Conservation (phyloP, 257 asterid species). For the Gentiana straminea region DNA sequence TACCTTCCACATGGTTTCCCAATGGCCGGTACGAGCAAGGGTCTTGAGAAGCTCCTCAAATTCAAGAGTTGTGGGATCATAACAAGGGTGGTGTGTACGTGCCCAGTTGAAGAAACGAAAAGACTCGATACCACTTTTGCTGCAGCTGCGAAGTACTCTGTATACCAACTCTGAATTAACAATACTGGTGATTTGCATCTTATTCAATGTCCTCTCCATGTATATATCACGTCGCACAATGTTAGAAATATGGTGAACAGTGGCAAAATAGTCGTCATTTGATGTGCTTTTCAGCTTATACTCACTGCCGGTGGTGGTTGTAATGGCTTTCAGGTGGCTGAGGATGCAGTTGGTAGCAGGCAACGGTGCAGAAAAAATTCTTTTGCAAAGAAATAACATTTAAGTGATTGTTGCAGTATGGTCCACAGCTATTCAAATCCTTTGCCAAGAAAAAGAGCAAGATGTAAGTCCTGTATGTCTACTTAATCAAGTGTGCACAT, state of each 20-base stretch:
- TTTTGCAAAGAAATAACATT: slow-evolving; percentile 16
- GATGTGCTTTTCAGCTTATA: slow-evolving; percentile 29
- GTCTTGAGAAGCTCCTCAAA: slow-evolving; percentile 81
- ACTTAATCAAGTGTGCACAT: background rate
- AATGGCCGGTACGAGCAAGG: slow-evolving; percentile 62
- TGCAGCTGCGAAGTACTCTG: slow-evolving; percentile 77
- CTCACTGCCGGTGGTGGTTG: slow-evolving; percentile 12
- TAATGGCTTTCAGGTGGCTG: slow-evolving; percentile 15
- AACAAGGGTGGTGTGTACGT: slow-evolving; percentile 66
- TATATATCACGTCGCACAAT: slow-evolving; percentile 82
- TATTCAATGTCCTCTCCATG: slow-evolving; percentile 88
- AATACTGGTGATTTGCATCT: slow-evolving; percentile 57
- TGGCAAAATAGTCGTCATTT: slow-evolving; percentile 82
- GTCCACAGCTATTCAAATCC: background rate
- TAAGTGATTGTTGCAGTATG: background rate
- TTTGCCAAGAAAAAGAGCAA: too few species aligned
- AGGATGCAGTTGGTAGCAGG: slow-evolving; percentile 10
- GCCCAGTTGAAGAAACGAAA: slow-evolving; percentile 99
- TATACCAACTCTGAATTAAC: slow-evolving; percentile 83
- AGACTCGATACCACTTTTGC: slow-evolving; percentile 61
- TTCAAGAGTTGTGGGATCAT: slow-evolving; percentile 87
- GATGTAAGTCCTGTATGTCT: too few species aligned
- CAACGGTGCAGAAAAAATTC: slow-evolving; percentile 9
- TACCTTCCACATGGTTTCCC: slow-evolving; percentile 99
- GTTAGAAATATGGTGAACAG: slow-evolving; percentile 86